Base-by-base conservation (phyloP, 2,329 filamentous ascomycete species). In the Cordyceps fumosorosea region DNA sequence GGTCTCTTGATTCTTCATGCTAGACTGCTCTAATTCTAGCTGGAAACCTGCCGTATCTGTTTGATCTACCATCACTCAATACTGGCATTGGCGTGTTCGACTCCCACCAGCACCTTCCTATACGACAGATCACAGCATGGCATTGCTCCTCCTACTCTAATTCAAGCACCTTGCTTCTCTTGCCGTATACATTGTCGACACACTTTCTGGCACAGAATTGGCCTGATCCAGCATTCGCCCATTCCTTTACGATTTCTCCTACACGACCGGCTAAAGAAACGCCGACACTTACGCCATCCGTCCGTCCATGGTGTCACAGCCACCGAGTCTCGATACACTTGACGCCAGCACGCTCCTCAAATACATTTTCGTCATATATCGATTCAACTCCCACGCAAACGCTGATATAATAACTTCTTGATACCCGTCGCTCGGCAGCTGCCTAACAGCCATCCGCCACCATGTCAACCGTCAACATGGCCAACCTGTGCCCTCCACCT, bases 401-500 rank as follows among this genome's bases (percentile, higher is more conserved):
- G 6, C 22, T 12, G 11, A 48, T 11, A n/a, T 5, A 10, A 32
- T 22, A 22, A 14, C 22, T 8, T 6, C 56, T 32, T 22, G 4
- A 34, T 22, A 11, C 44, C 10, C 8, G 5, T 16, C 20, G 12
- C 11, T 26, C 20, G 8, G 20, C 22, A 18, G 3, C 22, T 48
- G 6, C 22, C 18, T 34, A 53, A 10, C 11, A 40, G 56, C 29
- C 18, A 34, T 32, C 20, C 52, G 22, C 7, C 26, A 56, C 3
- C 22, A 62, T 62, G 61, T 37, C 40, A 12, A 7, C 18, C 40
- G 26, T 34, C n/a, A 40, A 42, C 29, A 58, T 57, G 54, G 47
- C 76, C 20, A 75, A 74, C 54, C 26, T 75, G 24, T 96, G 91
- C 73, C 83, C 84, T 18, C 66, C 80, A 57, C 91, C 91, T 5